phyloP scores from a whole-genome alignment of 331 rosid species.

The Arachis monticola region DNA sequence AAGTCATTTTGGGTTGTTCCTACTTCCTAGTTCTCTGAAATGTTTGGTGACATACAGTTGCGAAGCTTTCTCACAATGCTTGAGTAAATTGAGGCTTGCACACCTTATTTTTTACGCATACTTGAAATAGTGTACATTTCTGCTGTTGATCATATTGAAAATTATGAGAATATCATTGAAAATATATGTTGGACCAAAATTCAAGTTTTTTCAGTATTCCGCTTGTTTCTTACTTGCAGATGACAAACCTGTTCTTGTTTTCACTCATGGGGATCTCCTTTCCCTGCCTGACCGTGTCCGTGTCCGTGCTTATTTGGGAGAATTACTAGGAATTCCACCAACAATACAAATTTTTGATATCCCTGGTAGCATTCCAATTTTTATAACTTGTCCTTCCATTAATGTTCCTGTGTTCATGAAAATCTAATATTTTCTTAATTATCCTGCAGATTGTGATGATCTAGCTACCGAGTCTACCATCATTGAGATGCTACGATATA shows the following conservation, averaged over 20 bases:
- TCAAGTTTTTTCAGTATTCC: constrained; percentile 15
- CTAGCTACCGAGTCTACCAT: constrained; percentile 56
- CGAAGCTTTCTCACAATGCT: neutral
- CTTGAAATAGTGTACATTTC: neutral
- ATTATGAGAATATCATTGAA: neutral
- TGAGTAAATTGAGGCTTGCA: neutral
- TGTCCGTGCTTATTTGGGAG: constrained; percentile 67
- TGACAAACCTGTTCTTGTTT: constrained; percentile 81
- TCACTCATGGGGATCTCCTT: constrained; percentile 92
- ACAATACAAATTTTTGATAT: constrained; percentile 82
- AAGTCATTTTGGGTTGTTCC: neutral
- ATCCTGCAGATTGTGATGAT: constrained; percentile 62
- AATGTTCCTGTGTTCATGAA: constrained; percentile 14
- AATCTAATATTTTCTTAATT: constrained; percentile 3
- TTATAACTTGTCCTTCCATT: constrained; percentile 2
- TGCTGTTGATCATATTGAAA: neutral
- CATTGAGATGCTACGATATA: constrained; percentile 63
- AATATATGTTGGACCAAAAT: neutral
- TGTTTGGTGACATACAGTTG: neutral
- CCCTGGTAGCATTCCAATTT: constrained; percentile 60
- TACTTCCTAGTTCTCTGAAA: neutral
- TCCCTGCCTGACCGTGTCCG: constrained; percentile 65
- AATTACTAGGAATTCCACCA: constrained; percentile 72
- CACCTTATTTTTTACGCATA: neutral
- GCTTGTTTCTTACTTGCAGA: constrained; percentile 48